Base-by-base conservation (phyloP, 345 rosid genomes). In the Arabis hirsuta region DNA sequence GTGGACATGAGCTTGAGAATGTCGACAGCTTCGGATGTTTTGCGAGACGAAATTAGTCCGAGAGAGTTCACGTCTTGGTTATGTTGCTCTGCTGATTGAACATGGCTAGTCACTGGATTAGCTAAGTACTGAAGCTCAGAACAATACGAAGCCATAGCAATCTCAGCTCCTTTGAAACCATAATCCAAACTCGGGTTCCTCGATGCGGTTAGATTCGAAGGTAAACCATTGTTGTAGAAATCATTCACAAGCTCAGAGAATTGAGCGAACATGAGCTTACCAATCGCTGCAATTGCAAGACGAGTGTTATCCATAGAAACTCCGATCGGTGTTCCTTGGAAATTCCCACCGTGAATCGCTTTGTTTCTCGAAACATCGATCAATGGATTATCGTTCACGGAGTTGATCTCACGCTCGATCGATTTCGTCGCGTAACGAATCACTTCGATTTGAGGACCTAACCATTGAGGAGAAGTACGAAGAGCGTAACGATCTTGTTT, bases 301-400 rank as follows among this genome's bases (percentile, higher is more conserved):
- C 96, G 73, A 3, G 87, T 84, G 76, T 90, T 90, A 67, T 88
- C 96, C 93, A 86, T 90, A 0, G 96, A 87, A 7, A 90, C 93
- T n/a, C 96, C 96, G 48, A 90, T 86, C 0, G 93, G 96, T 11
- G 96, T 88, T 11, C 96, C 96, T 55, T 88, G 96, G 83, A 90
- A 90, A 71, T 90, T 90, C 3, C 96, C 96, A 2, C 93, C 91
- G 59, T 90, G 93, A 1, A 90, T 61, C 12, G 96, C 93, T 58
- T 83, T 84, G 79, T 78, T 85, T 50, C 91, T 79, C 1, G 92
- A 83, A 2, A 90, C 91, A 51, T 90, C 96, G 64, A 90, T 89
- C 74, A 87, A 54, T 0, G 96, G 96, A 48, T 87, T 89, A 60
- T 89, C 96, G 31, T 87, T 89, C 29, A 90, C 93, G 2, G 96